Base-by-base conservation (phyloP, 257 asterid species). In the Solanum ossicruentum region DNA sequence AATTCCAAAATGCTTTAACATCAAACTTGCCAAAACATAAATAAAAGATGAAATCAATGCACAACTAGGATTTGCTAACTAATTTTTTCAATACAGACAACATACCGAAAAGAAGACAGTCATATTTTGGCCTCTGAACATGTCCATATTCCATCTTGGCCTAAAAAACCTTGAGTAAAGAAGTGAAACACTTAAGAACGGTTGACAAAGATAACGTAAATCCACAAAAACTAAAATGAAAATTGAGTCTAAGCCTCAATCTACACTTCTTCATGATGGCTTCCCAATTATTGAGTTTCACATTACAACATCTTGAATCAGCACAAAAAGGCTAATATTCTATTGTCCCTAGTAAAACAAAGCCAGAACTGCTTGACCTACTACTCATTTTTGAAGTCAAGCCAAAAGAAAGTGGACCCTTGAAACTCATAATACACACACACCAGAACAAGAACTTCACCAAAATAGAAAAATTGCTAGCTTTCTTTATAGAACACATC, bases 91-190 rank as follows among this genome's bases (percentile, higher is more conserved):
- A 26, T 36, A 21, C 60, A 85, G 65, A 73, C 60, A 81, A 71
- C 91, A 87, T 88, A 96, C 99, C 98, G 73, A 97, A 97, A n/a
- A 97, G 90, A 88, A 97, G 99, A 87, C 99, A 97, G 72, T 97
- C 98, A 28, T 93, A 95, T 85, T 95, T 97, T 56, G 91, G 91
- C 85, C 89, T 90, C 86, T 93, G 96, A 82, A 90, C 93, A 84
- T 94, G 98, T 73, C 92, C 89, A 87, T 85, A 94, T 60, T 91
- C 99, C 99, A 96, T 96, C 87, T 87, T 83, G 84, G 89, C 87
- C 92, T 88, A 81, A 45, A 88, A 84, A 26, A 87, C 81, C 85
- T 88, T 88, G 84, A 89, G 87, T 63, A 86, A 49, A 84, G 85
- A 89, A 90, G 6, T 20, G 32, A 89, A 91, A 86, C 51, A 82